phyloP scores from a whole-genome alignment of 495 filamentous ascomycete genomes.

The Friedmanniomyces simplex region DNA sequence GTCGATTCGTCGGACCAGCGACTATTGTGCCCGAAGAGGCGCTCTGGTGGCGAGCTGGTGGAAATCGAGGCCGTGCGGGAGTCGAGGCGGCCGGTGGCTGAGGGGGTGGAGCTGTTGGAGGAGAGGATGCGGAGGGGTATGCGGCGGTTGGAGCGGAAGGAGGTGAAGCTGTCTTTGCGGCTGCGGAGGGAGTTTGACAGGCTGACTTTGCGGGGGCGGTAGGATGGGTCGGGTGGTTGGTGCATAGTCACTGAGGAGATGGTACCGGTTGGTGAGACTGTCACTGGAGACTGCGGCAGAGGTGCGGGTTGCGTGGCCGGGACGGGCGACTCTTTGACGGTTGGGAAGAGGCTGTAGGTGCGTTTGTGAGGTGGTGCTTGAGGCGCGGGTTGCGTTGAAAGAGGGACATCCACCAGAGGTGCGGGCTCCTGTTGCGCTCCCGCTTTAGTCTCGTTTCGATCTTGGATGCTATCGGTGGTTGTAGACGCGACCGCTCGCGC shows the following conservation, averaged over 20 bases:
- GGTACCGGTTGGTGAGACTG: not conserved
- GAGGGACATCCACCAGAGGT: not conserved
- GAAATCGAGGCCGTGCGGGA: not conserved
- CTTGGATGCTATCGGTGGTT: not conserved
- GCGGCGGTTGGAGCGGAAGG: slow-evolving; percentile 3
- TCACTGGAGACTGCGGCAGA: not conserved
- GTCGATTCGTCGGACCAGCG: slow-evolving; percentile 15
- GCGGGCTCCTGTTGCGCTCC: not conserved
- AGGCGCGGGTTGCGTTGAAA: not conserved
- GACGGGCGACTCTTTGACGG: slow-evolving; percentile 1
- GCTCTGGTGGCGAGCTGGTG: not conserved
- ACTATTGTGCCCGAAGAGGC: not conserved
- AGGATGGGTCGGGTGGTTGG: slow-evolving; percentile 4
- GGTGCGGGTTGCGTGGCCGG: not conserved
- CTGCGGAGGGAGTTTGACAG: slow-evolving; percentile 9
- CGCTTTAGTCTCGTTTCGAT: not conserved
- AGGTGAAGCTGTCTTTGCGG: slow-evolving; percentile 16
- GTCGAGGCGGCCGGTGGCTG: not conserved
- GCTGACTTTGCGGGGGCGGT: slow-evolving; percentile 14
- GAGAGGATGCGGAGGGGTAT: slow-evolving; percentile 12
- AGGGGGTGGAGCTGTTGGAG: not conserved
- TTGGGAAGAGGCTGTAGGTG: slow-evolving; percentile 17
- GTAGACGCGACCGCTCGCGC: not conserved
- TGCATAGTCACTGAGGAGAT: not conserved
- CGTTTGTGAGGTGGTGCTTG: slow-evolving; percentile 1